Conservation (phyloP, 2,329 filamentous ascomycete species). For the Tolypocladium guangdongense region DNA sequence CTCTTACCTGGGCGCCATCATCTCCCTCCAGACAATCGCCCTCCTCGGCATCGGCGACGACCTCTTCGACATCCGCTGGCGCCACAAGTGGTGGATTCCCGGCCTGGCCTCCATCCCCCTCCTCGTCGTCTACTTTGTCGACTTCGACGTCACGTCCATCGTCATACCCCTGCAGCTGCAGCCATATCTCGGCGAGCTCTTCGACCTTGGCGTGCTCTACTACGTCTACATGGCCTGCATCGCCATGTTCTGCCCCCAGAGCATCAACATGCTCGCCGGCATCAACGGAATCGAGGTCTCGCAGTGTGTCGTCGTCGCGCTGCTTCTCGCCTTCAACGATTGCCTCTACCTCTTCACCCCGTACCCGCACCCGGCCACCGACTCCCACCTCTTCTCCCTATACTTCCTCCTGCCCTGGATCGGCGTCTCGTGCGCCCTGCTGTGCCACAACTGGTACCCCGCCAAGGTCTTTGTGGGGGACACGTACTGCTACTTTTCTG, state of each 20-base stretch:
- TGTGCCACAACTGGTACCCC: slow-evolving; percentile 92
- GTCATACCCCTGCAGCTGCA: slow-evolving; percentile 81
- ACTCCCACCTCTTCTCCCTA: slow-evolving; percentile 91
- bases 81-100: slow-evolving; percentile 97
- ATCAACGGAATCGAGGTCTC: slow-evolving; percentile 96
- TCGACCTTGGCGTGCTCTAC: slow-evolving; percentile 76
- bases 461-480: slow-evolving; percentile 93
- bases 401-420: slow-evolving; percentile 92
- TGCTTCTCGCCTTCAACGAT: slow-evolving; percentile 78
- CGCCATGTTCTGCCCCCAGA: slow-evolving; percentile 95
- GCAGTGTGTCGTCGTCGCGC: slow-evolving; percentile 83
- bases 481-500: slow-evolving; percentile 98
- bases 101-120: slow-evolving; percentile 88
- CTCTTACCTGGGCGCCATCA: slow-evolving; percentile 86
- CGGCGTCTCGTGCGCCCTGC: slow-evolving; percentile 77
- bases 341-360: slow-evolving; percentile 72
- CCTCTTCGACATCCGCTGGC: slow-evolving; percentile 95
- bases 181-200: slow-evolving; percentile 70
- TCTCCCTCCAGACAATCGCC: slow-evolving; percentile 82
- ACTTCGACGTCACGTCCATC: slow-evolving; percentile 93
- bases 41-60: slow-evolving; percentile 92
- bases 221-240: slow-evolving; percentile 95
- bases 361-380: slow-evolving; percentile 85
- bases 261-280: slow-evolving; percentile 99
- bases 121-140: slow-evolving; percentile 94